These are phyloP conservation scores for Ustilago hordei DNA, from an alignment of 1,284 basidiomycete species.

Conservation along the genomic window DNA sequence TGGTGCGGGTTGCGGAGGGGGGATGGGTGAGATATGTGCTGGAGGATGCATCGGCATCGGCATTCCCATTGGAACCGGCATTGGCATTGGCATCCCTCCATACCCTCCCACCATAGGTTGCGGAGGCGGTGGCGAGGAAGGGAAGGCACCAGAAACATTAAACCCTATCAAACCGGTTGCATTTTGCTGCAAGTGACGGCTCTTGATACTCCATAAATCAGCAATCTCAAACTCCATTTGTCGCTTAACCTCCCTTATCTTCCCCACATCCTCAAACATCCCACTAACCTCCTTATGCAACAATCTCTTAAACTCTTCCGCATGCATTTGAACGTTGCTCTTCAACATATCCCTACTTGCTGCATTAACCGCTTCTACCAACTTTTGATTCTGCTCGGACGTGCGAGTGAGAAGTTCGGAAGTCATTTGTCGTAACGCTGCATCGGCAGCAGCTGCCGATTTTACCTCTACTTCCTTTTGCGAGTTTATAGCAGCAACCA, in stretches of 20 bases:
- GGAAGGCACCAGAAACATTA: slow-evolving; percentile 33
- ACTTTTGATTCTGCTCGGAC: slow-evolving; percentile 52
- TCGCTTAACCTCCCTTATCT: slow-evolving; percentile 61
- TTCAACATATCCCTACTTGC: slow-evolving; percentile 59
- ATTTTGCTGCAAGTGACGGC: slow-evolving; percentile 29
- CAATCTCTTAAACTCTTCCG: slow-evolving; percentile 58
- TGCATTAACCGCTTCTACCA: slow-evolving; percentile 57
- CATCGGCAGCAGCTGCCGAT: slow-evolving; percentile 42
- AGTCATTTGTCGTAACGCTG: slow-evolving; percentile 51
- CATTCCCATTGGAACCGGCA: slow-evolving; percentile 8
- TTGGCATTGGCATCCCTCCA: slow-evolving; percentile 25
- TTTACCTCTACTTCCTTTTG: slow-evolving; percentile 50
- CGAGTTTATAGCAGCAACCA: slow-evolving; percentile 58
- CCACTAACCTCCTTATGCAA: slow-evolving; percentile 50
- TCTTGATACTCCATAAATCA: slow-evolving; percentile 61
- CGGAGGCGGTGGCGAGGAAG: slow-evolving; percentile 5
- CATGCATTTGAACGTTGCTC: slow-evolving; percentile 55
- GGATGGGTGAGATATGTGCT: slow-evolving; percentile 28
- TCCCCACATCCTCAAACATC: slow-evolving; percentile 66
- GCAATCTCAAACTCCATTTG: slow-evolving; percentile 60
- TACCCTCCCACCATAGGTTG: background rate
- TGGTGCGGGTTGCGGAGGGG: slow-evolving; percentile 14
- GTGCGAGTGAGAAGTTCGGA: slow-evolving; percentile 48
- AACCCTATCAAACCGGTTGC: slow-evolving; percentile 10
- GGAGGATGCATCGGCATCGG: slow-evolving; percentile 21